phyloP scores from a whole-genome alignment of 495 filamentous ascomycete genomes.

The Cercophora samala region DNA sequence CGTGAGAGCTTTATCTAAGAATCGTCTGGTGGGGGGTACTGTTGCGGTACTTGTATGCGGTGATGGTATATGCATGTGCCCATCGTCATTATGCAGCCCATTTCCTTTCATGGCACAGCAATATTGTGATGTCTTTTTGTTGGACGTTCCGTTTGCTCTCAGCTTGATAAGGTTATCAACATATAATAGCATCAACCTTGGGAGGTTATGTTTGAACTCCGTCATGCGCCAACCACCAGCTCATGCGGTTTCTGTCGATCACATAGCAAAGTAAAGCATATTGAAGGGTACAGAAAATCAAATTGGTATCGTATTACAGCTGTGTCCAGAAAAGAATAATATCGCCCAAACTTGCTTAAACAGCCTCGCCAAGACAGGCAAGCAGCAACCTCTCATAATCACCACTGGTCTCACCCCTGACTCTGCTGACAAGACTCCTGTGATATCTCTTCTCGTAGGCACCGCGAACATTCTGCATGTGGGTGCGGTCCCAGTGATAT shows the following conservation, averaged over 20 bases:
- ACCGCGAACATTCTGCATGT: constrained; percentile 68
- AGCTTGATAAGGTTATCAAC: too few species aligned
- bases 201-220: too few species aligned
- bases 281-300: neutral
- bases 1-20: neutral
- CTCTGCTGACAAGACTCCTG: constrained; percentile 58
- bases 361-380: constrained; percentile 47
- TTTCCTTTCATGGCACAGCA: neutral
- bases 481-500: constrained; percentile 71
- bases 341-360: constrained; percentile 14
- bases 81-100: too few species aligned
- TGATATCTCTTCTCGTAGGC: constrained; percentile 66
- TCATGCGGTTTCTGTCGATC: neutral
- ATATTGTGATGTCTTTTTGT: too few species aligned
- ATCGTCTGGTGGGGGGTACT: neutral
- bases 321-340: neutral
- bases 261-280: too few species aligned
- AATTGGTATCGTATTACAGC: neutral
- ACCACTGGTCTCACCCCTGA: constrained; percentile 80
- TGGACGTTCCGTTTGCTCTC: too few species aligned
- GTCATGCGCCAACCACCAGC: neutral
- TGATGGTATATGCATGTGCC: too few species aligned
- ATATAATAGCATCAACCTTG: too few species aligned
- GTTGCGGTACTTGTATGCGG: neutral
- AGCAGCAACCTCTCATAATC: constrained; percentile 73